Evolutionary conservation across 345 rosid genomes (phyloP).

Genomic region (Gynandropsis gynandra): DNA sequence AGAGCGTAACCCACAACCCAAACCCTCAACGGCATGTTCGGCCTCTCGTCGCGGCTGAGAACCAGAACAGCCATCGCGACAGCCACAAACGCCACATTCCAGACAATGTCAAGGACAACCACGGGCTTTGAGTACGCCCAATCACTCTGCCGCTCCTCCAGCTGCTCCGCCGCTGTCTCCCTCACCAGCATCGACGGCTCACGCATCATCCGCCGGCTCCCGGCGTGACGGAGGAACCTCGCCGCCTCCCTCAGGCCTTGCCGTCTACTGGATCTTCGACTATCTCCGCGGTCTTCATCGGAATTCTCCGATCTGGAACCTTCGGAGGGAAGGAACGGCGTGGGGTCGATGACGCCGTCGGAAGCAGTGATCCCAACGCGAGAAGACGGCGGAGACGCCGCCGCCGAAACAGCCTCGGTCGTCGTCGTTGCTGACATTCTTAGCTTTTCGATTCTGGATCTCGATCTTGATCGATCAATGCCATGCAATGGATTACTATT

Average conservation of each 20-base stretch:
- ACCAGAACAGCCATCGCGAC: slow-evolving; percentile 55
- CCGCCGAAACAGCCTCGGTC: slow-evolving; percentile 13
- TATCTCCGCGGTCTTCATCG: slow-evolving; percentile 7
- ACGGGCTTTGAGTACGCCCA: slow-evolving; percentile 98
- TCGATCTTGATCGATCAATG: not conserved
- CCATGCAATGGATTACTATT: slow-evolving; percentile 16
- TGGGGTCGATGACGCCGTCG: slow-evolving; percentile 61
- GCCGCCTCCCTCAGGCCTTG: slow-evolving; percentile 75
- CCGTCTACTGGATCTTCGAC: slow-evolving; percentile 42
- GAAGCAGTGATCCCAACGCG: slow-evolving; percentile 32
- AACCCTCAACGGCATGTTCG: slow-evolving; percentile 60
- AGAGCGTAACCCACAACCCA: slow-evolving; percentile 75
- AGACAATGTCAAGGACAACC: slow-evolving; percentile 67
- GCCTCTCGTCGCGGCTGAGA: slow-evolving; percentile 54
- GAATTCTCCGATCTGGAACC: slow-evolving; percentile 14
- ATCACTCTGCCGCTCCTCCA: slow-evolving; percentile 39
- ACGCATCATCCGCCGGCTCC: slow-evolving; percentile 78
- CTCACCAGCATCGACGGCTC: slow-evolving; percentile 30
- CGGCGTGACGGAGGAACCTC: slow-evolving; percentile 78
- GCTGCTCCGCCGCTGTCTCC: slow-evolving; percentile 26
- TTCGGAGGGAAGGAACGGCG: slow-evolving; percentile 45
- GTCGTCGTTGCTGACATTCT: slow-evolving; percentile 19
- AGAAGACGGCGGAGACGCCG: slow-evolving; percentile 16
- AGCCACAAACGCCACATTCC: slow-evolving; percentile 82
- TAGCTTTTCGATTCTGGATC: slow-evolving; percentile 1